Evolutionary conservation across 1,139 yeast species (phyloP), one percentile per base, ranked within the genome.

Genomic region (Saccharomyces hybrid): DNA sequence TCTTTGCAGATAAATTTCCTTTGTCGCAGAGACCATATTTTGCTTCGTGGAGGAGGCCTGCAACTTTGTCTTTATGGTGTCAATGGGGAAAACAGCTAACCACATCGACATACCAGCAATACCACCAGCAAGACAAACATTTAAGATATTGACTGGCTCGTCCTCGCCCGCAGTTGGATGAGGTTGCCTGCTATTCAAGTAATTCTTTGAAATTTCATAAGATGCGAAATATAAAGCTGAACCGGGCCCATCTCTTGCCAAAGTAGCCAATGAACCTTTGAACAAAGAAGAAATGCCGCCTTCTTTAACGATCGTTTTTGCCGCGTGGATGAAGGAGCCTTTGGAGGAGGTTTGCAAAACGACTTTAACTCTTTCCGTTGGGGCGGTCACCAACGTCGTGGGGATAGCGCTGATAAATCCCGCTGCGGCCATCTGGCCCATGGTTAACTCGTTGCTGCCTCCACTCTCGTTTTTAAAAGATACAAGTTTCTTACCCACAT

Each of bases 171-270:
- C 44, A 38, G 3, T 16, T 38, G 25, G 44, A 7, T 5, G 44
- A 11, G 44, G 26, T 50, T 73, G 71, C 9, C 46, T 50, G 34
- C 60, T 58, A 47, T 91, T 80, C 67, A 86, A 77, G 56, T 68
- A 71, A 56, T 79, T 77, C 74, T 93, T 93, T 60, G 88, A 74
- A 63, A 81, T 78, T 71, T 93, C 99, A 71, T 93, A 93, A 2
- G 97, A 88, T 3, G 97, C 98, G 70, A 93, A 93, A 74, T 93
- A 93, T 34, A 90, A 78, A 0, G 98, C 98, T 14, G 96, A 86
- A 3, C 99, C 99, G 0, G 99, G 99, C 9, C 98, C 98, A 68
- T 93, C 99, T 72, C 99, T 84, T 14, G 96, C 95, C 60, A 93
- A 75, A 1, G 99, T 93, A 5, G 97, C 97, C 26, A 78, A 79